Percentiles rank a stretch among this genome's conserved stretches.
phyloP scores from a whole-genome alignment of 192 early-diverging fungal species.

The Mortierella hygrophila region DNA sequence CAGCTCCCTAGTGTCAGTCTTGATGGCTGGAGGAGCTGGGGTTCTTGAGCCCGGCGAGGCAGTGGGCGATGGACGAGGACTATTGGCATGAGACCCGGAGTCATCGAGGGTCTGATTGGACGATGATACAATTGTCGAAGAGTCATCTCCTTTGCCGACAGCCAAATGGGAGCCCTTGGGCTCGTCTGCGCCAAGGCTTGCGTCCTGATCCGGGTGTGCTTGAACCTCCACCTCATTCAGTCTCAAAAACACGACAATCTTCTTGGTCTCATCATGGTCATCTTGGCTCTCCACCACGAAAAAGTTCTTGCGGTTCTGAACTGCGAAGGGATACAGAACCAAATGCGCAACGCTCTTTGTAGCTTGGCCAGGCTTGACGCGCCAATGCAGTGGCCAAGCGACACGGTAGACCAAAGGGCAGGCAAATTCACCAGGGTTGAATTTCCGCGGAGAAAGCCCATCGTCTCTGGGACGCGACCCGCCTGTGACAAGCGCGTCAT shows the following conservation, averaged over 20 bases:
- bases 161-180: constrained; percentile 18
- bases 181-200: constrained; percentile 14
- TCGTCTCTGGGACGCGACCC: constrained; percentile 20
- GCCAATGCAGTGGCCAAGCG: constrained; percentile 80
- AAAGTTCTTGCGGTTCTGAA: constrained; percentile 82
- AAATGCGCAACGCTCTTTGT: constrained; percentile 68
- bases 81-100: constrained; percentile 38
- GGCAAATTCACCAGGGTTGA: constrained; percentile 74
- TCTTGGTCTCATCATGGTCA: constrained; percentile 69
- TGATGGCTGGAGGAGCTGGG: constrained; percentile 19
- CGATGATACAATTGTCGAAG: background rate
- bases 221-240: constrained; percentile 51
- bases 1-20: constrained; percentile 63
- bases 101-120: constrained; percentile 44
- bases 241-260: constrained; percentile 44
- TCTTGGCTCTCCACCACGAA: constrained; percentile 71
- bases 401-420: constrained; percentile 75
- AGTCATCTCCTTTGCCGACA: background rate
- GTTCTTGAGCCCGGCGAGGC: constrained; percentile 59
- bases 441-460: constrained; percentile 55
- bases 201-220: constrained; percentile 16
- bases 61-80: constrained; percentile 54
- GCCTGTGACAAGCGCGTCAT: constrained; percentile 58
- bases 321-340: constrained; percentile 68
- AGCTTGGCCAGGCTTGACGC: constrained; percentile 75